Percentiles rank a stretch among this genome's conserved stretches.
phyloP scores from a whole-genome alignment of 441 rosid genomes.

The Cnidoscolus chayamansa region DNA sequence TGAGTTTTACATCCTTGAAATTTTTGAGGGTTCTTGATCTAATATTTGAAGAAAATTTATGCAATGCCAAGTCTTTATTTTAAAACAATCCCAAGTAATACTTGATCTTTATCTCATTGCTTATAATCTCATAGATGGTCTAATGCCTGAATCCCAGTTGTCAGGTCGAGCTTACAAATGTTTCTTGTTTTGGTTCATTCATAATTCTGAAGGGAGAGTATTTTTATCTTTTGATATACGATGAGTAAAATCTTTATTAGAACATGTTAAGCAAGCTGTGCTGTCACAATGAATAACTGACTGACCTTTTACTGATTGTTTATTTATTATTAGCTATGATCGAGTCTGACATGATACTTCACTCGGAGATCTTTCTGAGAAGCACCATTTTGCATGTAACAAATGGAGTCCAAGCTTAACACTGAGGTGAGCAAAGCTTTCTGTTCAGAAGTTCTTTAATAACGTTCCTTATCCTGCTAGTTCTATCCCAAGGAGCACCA shows the following conservation, averaged over 20 bases:
- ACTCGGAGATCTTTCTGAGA: too few species aligned
- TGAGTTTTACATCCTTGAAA: conserved; percentile 1
- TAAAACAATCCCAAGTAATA: neutral
- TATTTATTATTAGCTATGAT: too few species aligned
- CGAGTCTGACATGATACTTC: too few species aligned
- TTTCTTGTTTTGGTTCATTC: neutral
- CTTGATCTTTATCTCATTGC: neutral
- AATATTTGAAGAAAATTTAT: neutral
- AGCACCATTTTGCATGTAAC: too few species aligned
- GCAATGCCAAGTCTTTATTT: too few species aligned
- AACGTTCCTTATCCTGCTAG: too few species aligned
- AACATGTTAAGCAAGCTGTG: neutral
- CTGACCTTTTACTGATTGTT: neutral
- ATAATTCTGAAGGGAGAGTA: neutral
- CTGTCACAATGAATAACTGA: neutral
- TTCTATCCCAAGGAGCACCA: too few species aligned
- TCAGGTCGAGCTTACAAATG: neutral
- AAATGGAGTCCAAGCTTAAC: too few species aligned
- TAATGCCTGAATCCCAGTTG: neutral
- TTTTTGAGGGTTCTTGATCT: neutral
- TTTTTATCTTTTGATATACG: neutral
- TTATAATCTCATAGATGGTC: neutral
- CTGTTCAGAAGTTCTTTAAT: too few species aligned
- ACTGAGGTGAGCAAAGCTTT: too few species aligned
- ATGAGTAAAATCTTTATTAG: too few species aligned